Percentiles rank a stretch among this genome's conserved stretches.
Evolutionary conservation across 371 early-diverging fungal genomes (phyloP).

Genomic region (Saksenaea vasiformis): DNA sequence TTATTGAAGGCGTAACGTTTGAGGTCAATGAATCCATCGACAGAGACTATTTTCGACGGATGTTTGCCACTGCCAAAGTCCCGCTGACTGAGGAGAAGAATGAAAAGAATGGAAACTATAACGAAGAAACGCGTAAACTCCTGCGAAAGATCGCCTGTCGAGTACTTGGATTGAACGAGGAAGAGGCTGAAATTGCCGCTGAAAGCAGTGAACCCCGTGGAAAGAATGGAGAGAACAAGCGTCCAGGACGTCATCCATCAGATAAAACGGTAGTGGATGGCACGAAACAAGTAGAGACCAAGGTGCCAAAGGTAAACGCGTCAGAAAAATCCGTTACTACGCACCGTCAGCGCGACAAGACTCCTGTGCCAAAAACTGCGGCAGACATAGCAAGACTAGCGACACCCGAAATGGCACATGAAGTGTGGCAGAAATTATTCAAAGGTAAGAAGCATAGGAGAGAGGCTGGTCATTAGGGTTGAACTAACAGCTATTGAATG

Average conservation of each 20-base stretch:
- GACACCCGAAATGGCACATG: slow-evolving; percentile 11
- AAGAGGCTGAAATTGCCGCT: background rate
- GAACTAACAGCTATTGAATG: background rate
- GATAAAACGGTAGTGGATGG: background rate
- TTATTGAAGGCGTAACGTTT: slow-evolving; percentile 33
- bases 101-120: background rate
- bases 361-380: slow-evolving; percentile 1
- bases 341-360: slow-evolving; percentile 13
- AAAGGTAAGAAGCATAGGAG: slow-evolving; percentile 16
- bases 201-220: background rate
- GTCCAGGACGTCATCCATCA: background rate
- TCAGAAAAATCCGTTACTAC: background rate
- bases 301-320: background rate
- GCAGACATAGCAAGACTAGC: background rate
- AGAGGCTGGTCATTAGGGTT: background rate
- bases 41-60: slow-evolving; percentile 42
- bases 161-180: background rate
- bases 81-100: slow-evolving; percentile 22
- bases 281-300: background rate
- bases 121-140: background rate
- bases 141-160: background rate
- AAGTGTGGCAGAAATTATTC: slow-evolving; percentile 23
- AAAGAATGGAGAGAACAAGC: background rate
- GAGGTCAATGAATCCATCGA: slow-evolving; percentile 44
- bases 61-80: slow-evolving; percentile 47